phyloP scores from a whole-genome alignment of 2,329 filamentous ascomycete species.

The Samsoniella hepiali region DNA sequence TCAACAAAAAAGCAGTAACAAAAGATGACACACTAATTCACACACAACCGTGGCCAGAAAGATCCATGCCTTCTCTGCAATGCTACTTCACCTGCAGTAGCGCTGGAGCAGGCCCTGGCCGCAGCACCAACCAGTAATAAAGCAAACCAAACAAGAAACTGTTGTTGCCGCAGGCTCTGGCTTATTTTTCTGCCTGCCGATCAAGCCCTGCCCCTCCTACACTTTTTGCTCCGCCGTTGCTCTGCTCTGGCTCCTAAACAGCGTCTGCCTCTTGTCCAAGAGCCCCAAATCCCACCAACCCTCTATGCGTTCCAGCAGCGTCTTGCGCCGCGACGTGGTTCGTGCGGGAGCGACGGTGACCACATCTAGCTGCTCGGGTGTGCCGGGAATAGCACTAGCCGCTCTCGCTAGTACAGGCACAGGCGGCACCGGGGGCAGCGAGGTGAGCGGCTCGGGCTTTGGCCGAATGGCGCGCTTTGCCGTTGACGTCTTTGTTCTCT shows the following conservation, averaged over 20 bases:
- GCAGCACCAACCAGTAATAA: not conserved
- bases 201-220: not conserved
- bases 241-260: constrained; percentile 28
- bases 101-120: not conserved
- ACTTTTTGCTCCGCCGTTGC: constrained; percentile 17
- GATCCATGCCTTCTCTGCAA: not conserved
- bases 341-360: constrained; percentile 7
- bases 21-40: not conserved
- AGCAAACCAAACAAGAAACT: not conserved
- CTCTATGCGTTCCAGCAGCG: constrained; percentile 46
- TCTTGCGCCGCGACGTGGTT: constrained; percentile 41
- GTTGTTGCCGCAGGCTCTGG: not conserved
- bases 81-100: not conserved
- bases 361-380: constrained; percentile 12
- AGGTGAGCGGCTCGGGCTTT: constrained; percentile 29
- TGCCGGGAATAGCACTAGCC: not conserved
- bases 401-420: constrained; percentile 20
- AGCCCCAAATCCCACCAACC: constrained; percentile 55
- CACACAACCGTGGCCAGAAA: not conserved
- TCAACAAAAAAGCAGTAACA: not conserved
- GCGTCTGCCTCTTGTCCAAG: constrained; percentile 42
- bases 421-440: constrained; percentile 29
- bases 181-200: not conserved
- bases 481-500: constrained; percentile 20
- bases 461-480: constrained; percentile 13